phyloP scores from a whole-genome alignment of 805 yeast genomes.

The Kazachstania kunashirensis region DNA sequence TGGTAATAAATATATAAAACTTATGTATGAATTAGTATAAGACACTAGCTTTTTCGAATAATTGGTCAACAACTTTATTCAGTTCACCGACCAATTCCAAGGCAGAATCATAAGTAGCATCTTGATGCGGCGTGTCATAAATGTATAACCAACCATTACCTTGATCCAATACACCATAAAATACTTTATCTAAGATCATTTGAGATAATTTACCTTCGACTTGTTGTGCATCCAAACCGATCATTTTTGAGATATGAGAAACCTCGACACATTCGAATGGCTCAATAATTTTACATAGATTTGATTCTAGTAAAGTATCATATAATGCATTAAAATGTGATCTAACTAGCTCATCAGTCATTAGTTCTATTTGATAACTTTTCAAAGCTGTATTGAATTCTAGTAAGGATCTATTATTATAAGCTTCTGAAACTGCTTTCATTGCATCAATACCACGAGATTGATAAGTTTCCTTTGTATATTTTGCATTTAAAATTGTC shows the following conservation, averaged over 20 bases:
- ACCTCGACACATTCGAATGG: constrained; percentile 96
- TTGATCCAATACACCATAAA: constrained; percentile 93
- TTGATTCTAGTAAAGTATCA: constrained; percentile 87
- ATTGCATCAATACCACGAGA: constrained; percentile 89
- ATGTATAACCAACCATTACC: constrained; percentile 96
- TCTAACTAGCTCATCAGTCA: constrained; percentile 79
- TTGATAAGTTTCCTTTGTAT: constrained; percentile 54
- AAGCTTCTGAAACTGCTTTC: constrained; percentile 87
- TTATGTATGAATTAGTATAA: constrained; percentile 54
- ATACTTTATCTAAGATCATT: constrained; percentile 93
- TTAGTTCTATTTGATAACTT: constrained; percentile 61
- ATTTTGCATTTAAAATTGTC: constrained; percentile 64
- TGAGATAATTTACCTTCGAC: constrained; percentile 92
- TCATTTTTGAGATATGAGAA: constrained; percentile 73
- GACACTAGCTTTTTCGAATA: constrained; percentile 87
- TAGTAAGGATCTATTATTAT: constrained; percentile 77
- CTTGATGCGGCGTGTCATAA: constrained; percentile 80
- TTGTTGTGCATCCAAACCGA: constrained; percentile 78
- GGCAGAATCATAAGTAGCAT: constrained; percentile 80
- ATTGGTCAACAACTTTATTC: constrained; percentile 77
- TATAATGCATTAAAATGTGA: constrained; percentile 88
- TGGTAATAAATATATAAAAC: too few species aligned
- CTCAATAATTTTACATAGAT: constrained; percentile 86
- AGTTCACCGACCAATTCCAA: constrained; percentile 79
- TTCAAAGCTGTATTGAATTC: constrained; percentile 82